Evolutionary conservation across 768 basidiomycete genomes (phyloP), one percentile per base, ranked within the genome.

Genomic region (Naganishia vishniacii): DNA sequence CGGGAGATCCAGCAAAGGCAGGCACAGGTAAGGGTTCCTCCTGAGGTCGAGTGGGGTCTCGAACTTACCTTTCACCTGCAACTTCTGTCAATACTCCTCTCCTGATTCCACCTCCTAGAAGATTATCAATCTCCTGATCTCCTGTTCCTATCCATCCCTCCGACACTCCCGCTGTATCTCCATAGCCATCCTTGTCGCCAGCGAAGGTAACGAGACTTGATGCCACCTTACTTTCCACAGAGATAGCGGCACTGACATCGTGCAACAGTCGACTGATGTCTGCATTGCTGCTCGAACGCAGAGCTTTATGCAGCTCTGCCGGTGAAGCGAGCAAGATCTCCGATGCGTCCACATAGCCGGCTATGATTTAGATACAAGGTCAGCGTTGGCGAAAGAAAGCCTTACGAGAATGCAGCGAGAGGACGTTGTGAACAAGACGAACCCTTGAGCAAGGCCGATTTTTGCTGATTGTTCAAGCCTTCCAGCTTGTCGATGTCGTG

Each of bases 31-130:
- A n/a, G n/a, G n/a, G n/a, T n/a, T n/a, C n/a, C n/a, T n/a, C n/a
- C n/a, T n/a, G n/a, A n/a, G n/a, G n/a, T n/a, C n/a, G n/a, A n/a
- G n/a, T n/a, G n/a, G n/a, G n/a, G n/a, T n/a, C n/a, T n/a, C n/a
- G n/a, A n/a, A 72, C 78, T 66, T 75, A 91, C 92, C 90, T 89
- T 81, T 94, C 89, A 28, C 92, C 92, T 13, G 82, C 85, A 42
- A 94, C 78, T 69, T 97, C 92, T 84, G 89, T 93, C 2, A 97
- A 67, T 83, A 86, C 86, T 1, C 89, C 86, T 1, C 86, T 84
- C 61, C 82, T 78, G 23, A 95, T 80, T 2, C 92, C 92, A 13
- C 91, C 91, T 7, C 87, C 88, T 0, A 97, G 79, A 5, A 83
- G 78, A 28, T 75, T 61, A 73, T 97, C 91, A 16, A 97, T 80